Base-by-base conservation (phyloP, 2,329 filamentous ascomycete genomes). In the Alternaria sp. region DNA sequence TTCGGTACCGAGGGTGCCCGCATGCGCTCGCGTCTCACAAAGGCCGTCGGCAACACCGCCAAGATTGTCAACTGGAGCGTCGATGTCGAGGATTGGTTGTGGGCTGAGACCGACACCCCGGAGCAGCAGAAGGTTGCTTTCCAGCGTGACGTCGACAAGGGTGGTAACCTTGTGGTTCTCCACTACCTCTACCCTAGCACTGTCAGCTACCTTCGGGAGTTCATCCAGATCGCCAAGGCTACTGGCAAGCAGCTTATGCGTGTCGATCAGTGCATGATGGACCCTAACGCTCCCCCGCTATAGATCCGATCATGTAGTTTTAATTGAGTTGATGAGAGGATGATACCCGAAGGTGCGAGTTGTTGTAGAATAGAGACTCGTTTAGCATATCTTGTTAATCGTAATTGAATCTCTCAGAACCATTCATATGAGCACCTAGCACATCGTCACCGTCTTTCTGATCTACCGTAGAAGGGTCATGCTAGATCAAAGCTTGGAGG, bases 11-110 rank as follows among this genome's bases (percentile, higher is more conserved):
- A 91, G 73, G 90, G 89, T 44, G 89, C 89, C 1, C 85, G 89
- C 49, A 89, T 89, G 80, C 85, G 90, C 5, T 86, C 90, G 74
- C 84, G 88, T 44, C 84, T 91, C 26, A 86, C 88, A 0, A 81
- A 82, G 21, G 47, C 77, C 77, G 66, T 77, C 4, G 77, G 75
- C 15, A 83, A 85, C 19, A 80, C 83, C 2, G 82, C 86, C 13
- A 84, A 87, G 1, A 86, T 91, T 46, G 85, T 91, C 55, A 88
- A 88, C 75, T 91, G 89, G 90, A 88, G 85, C 71, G 87, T 92
- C 47, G 89, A 92, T 71, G 87, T 91, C 30, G 88, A 91, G 81
- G 90, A 92, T 74, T 91, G 89, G 88, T 72, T 90, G 23, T 92
- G 89, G 88, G 89, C 88, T 1, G 80, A 85, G 73, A 85, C 83